phyloP scores from a whole-genome alignment of 192 early-diverging fungal species.

The Podila epicladia region DNA sequence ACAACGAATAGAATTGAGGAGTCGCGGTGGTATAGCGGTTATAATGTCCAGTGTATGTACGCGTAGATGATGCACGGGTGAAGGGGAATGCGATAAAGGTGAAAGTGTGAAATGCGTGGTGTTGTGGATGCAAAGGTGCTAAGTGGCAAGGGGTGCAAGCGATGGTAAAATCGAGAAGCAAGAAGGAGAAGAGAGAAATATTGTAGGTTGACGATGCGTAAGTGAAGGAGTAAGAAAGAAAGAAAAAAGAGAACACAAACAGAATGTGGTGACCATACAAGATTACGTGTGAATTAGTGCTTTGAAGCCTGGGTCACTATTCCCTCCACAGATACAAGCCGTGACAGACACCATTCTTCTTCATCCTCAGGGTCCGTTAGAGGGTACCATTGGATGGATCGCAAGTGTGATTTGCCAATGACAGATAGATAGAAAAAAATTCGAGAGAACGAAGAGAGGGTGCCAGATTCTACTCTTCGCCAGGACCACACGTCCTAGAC shows the following conservation, averaged over 20 bases:
- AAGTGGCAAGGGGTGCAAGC: not conserved
- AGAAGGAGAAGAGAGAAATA: not conserved
- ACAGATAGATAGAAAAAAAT: too few relatives aligned
- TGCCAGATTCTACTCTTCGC: too few relatives aligned
- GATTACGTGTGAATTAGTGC: not conserved
- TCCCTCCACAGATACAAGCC: too few relatives aligned
- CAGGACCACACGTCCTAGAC: too few relatives aligned
- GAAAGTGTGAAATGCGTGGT: not conserved
- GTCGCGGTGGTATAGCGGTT: too few relatives aligned
- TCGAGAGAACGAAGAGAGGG: too few relatives aligned
- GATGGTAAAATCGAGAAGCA: not conserved
- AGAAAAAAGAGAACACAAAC: not conserved
- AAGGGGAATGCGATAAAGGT: too few relatives aligned
- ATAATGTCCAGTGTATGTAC: too few relatives aligned
- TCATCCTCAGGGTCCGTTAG: slow-evolving; percentile 22
- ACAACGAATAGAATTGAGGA: too few relatives aligned
- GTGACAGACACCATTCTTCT: slow-evolving; percentile 1
- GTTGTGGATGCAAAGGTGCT: not conserved
- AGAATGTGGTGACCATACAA: not conserved
- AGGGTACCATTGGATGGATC: too few relatives aligned
- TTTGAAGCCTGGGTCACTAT: too few relatives aligned
- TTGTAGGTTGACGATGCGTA: not conserved
- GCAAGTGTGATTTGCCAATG: too few relatives aligned
- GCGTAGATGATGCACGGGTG: not conserved
- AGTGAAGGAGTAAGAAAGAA: not conserved